phyloP scores from a whole-genome alignment of 1,139 yeast genomes.

The Kluyveromyces sp. region DNA sequence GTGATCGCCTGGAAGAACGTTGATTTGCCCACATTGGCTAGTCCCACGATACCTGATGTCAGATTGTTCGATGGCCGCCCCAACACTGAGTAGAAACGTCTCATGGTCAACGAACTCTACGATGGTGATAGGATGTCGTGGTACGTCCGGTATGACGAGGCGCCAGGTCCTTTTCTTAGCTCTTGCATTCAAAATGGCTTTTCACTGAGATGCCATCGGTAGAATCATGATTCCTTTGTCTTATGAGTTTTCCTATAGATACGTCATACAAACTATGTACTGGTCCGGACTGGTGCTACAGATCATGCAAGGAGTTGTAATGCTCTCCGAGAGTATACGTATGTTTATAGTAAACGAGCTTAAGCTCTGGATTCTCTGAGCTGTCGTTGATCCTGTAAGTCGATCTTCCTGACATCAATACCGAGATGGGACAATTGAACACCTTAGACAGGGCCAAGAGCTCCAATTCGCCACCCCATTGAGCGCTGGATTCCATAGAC shows the following conservation, averaged over 20 bases:
- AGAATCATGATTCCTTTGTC: too few species aligned
- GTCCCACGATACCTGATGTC: constrained; percentile 53
- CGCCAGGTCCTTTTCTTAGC: too few species aligned
- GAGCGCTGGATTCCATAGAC: constrained; percentile 63
- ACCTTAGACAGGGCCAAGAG: constrained; percentile 68
- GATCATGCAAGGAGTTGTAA: constrained; percentile 73
- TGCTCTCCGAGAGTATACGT: constrained; percentile 90
- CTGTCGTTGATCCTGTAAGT: constrained; percentile 52
- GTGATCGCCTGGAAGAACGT: constrained; percentile 48
- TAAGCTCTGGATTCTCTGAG: constrained; percentile 45
- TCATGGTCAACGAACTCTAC: neutral
- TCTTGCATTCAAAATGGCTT: too few species aligned
- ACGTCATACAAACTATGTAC: neutral
- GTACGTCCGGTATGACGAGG: too few species aligned
- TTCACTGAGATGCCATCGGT: too few species aligned
- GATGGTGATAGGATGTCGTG: neutral
- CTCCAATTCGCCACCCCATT: constrained; percentile 98
- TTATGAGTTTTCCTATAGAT: too few species aligned
- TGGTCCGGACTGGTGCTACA: neutral
- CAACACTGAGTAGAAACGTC: constrained; percentile 11
- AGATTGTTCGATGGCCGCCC: constrained; percentile 28
- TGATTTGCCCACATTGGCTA: constrained; percentile 19
- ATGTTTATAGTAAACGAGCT: constrained; percentile 76
- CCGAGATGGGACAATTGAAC: constrained; percentile 63
- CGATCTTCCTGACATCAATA: constrained; percentile 70